Conservation (phyloP, 495 filamentous ascomycete species). For the Bathelium albidoporum region DNA sequence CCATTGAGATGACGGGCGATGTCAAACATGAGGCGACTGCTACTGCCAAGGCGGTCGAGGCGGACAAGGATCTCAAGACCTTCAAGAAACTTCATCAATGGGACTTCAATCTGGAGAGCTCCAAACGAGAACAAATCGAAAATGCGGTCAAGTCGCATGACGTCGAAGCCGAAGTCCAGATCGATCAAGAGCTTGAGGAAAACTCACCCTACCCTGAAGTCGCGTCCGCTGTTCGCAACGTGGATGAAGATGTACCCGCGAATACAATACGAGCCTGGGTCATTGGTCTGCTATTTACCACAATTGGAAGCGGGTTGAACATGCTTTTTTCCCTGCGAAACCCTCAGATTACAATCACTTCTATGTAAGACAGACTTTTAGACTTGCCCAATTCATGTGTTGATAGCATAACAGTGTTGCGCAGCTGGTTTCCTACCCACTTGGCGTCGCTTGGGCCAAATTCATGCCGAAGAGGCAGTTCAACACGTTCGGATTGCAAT, state of each 20-base stretch:
- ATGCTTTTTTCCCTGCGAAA: slow-evolving; percentile 19
- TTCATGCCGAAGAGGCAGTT: slow-evolving; percentile 13
- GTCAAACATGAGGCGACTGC: background rate
- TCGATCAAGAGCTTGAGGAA: slow-evolving; percentile 47
- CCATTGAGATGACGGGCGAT: background rate
- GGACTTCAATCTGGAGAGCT: slow-evolving; percentile 54
- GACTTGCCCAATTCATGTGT: background rate
- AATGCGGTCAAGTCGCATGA: slow-evolving; percentile 50
- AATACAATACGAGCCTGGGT: slow-evolving; percentile 66
- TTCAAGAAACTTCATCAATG: slow-evolving; percentile 53
- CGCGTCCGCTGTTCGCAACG: slow-evolving; percentile 44
- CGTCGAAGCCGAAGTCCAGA: slow-evolving; percentile 41
- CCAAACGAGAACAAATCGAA: slow-evolving; percentile 47
- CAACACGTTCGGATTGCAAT: slow-evolving; percentile 15
- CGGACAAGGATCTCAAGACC: slow-evolving; percentile 25
- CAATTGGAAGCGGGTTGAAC: slow-evolving; percentile 17
- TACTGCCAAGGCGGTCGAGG: background rate
- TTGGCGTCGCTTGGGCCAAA: slow-evolving; percentile 6
- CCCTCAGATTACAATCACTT: slow-evolving; percentile 15
- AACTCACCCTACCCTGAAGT: slow-evolving; percentile 66
- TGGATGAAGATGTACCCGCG: slow-evolving; percentile 43
- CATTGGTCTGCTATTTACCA: slow-evolving; percentile 49
- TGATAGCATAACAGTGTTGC: slow-evolving; percentile 4
- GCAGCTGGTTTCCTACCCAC: slow-evolving; percentile 7
- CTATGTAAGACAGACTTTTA: slow-evolving; percentile 12